Base-by-base conservation (phyloP, 352 stramenopile genomes). In the Stephanocyclus meneghinianus region DNA sequence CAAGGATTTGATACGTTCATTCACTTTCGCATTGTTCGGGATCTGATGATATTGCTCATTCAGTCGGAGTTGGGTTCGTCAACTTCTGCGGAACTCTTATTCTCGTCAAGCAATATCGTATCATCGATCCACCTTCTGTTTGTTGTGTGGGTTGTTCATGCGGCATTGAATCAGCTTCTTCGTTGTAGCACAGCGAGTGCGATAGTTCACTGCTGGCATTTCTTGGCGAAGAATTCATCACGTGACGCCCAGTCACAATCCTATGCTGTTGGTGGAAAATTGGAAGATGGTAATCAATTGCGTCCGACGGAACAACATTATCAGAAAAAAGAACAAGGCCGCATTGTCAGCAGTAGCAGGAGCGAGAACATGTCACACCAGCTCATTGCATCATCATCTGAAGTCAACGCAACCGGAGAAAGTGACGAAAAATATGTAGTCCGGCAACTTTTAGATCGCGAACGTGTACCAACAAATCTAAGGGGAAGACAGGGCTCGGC, bases 161-260 rank as follows among this genome's bases (percentile, higher is more conserved):
- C 81, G 7, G 66, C 70, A 26, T 51, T 84, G 61, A 87, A 87
- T 77, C 81, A 87, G 21, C 60, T 80, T 7, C 81, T 87, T 65
- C 63, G 77, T 66, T 85, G 77, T 37, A 87, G 81, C 69, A 87
- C 81, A n/a, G 76, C 81, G 9, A 85, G 63, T 69, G 65, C 78
- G 9, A 83, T 84, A 59, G 81, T 87, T 2, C 45, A 75, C 37
- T 51, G 18, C 15, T 87, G 72, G 72, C 63, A 85, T 55, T 42
- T 67, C 4, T 55, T 87, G n/a, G 76, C 74, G 35, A 62, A 60
- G 62, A 60, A 40, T 45, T 48, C 47, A 16, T 40, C 40, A 11
- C 2, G 2, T 15, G 21, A 62, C n/a, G 48, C 37, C 47, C 6
- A 18, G 21, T 8, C 51, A 62, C 7, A 40, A 50, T 42, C 13